Percentiles rank a stretch among this genome's conserved stretches.
These are phyloP conservation scores for Amniculicola lignicola DNA, from an alignment of 495 filamentous ascomycete genomes.

Conservation along the genomic window DNA sequence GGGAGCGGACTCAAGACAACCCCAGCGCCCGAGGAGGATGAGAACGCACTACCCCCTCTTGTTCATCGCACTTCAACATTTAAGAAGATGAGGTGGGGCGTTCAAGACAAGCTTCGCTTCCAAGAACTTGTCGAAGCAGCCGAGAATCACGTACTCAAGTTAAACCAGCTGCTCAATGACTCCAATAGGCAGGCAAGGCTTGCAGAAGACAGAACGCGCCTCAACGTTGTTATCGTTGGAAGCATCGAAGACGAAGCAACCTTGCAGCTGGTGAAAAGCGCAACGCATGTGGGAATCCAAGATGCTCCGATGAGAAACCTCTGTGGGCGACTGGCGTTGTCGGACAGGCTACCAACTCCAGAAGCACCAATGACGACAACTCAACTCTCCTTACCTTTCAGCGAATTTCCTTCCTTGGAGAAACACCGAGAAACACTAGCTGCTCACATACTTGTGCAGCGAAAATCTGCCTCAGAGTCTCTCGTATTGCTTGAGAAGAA, in stretches of 20 bases:
- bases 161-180: not conserved
- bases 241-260: not conserved
- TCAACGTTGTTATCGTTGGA: not conserved
- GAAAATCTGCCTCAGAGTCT: not conserved
- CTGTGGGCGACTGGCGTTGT: not conserved
- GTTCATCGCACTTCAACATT: not conserved
- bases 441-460: not conserved
- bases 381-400: not conserved
- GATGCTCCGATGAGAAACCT: not conserved
- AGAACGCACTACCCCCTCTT: not conserved
- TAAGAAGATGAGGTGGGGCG: slow-evolving; percentile 2
- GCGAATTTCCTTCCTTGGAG: not conserved
- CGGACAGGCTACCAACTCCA: not conserved
- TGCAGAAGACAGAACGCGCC: not conserved
- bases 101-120: not conserved
- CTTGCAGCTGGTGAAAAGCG: not conserved
- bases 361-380: not conserved
- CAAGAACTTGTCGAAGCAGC: not conserved
- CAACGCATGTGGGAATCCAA: not conserved
- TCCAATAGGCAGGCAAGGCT: not conserved
- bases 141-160: not conserved
- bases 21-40: not conserved
- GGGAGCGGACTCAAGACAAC: not conserved
- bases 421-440: not conserved
- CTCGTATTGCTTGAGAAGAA: not conserved